A percentile compares a stretch with the other conserved stretches of the same genome.
Conservation (phyloP, 2,329 filamentous ascomycete species). For the Didymella pomorum region DNA sequence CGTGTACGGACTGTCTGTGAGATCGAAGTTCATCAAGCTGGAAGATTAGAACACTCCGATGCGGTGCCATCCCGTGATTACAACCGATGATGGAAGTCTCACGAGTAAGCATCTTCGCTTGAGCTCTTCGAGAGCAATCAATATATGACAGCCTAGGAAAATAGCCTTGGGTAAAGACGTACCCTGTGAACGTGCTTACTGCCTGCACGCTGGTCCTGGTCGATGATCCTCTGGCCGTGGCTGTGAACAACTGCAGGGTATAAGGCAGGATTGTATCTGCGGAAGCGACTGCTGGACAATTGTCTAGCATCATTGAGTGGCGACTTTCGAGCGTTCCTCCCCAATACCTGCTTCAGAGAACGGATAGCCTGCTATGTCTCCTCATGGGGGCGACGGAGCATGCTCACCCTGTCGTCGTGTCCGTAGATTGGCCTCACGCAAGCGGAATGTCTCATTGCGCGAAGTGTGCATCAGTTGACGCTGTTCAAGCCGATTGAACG, state of each 20-base stretch:
- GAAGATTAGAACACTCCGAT: slow-evolving; percentile 15
- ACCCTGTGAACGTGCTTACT: slow-evolving; percentile 10
- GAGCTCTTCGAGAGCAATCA: not conserved
- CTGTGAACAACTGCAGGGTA: slow-evolving; percentile 25
- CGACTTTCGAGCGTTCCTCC: not conserved
- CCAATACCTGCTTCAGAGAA: not conserved
- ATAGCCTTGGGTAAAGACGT: not conserved
- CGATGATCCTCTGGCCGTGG: slow-evolving; percentile 21
- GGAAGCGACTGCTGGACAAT: slow-evolving; percentile 3
- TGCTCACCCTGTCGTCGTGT: slow-evolving; percentile 4
- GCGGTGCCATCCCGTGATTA: slow-evolving; percentile 12
- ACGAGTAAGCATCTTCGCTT: not conserved
- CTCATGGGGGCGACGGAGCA: not conserved
- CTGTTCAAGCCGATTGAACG: slow-evolving; percentile 1
- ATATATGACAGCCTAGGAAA: slow-evolving; percentile 5
- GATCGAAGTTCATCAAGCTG: slow-evolving; percentile 8
- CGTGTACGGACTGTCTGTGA: slow-evolving; percentile 10
- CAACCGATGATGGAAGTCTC: slow-evolving; percentile 2
- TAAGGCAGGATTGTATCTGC: slow-evolving; percentile 3
- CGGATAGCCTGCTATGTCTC: slow-evolving; percentile 1
- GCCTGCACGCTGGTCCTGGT: slow-evolving; percentile 8
- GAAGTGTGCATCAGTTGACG: slow-evolving; percentile 12
- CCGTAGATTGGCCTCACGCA: slow-evolving; percentile 9
- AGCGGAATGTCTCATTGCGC: slow-evolving; percentile 4
- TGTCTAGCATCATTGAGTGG: slow-evolving; percentile 14